Evolutionary conservation across 2,329 filamentous ascomycete genomes (phyloP).

Genomic region (Alternaria atra): DNA sequence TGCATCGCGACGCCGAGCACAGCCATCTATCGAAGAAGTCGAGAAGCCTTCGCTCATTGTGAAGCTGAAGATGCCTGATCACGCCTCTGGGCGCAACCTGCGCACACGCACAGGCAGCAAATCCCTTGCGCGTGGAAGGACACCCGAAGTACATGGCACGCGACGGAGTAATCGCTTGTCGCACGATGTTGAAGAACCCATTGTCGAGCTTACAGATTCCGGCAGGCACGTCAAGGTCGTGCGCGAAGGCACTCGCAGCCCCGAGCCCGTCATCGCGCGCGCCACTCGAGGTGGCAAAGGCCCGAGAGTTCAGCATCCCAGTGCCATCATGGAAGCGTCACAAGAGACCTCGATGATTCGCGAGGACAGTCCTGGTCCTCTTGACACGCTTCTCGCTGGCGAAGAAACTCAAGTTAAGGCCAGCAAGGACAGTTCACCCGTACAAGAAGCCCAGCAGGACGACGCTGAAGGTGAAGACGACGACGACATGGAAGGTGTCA

Average conservation of each 20-base stretch:
- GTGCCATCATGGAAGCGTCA: conserved; percentile 63
- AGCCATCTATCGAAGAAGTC: conserved; percentile 40
- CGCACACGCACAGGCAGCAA: conserved; percentile 55
- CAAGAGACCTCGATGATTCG: conserved; percentile 57
- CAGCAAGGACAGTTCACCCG: conserved; percentile 43
- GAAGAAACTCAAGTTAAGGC: conserved; percentile 50
- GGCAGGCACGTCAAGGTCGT: conserved; percentile 66
- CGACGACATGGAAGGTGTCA: conserved; percentile 48
- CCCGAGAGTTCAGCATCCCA: conserved; percentile 56
- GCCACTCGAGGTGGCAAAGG: conserved; percentile 58
- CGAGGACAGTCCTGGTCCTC: conserved; percentile 43
- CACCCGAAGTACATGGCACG: conserved; percentile 48
- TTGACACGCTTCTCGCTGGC: conserved; percentile 45
- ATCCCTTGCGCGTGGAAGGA: conserved; percentile 47
- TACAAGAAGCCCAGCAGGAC: conserved; percentile 44
- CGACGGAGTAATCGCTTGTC: conserved; percentile 68
- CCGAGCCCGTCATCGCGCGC: conserved; percentile 55
- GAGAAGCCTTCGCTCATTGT: conserved; percentile 52
- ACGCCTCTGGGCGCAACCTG: conserved; percentile 33
- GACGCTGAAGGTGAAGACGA: conserved; percentile 40
- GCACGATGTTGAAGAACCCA: conserved; percentile 64
- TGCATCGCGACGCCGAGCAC: conserved; percentile 28
- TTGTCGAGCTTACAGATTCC: conserved; percentile 67
- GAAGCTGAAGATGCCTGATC: conserved; percentile 51
- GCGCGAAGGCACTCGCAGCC: conserved; percentile 63